Evolutionary conservation across 495 filamentous ascomycete species (phyloP), one percentile per base, ranked within the genome.

Genomic region (Hapsidospora chrysogenum): DNA sequence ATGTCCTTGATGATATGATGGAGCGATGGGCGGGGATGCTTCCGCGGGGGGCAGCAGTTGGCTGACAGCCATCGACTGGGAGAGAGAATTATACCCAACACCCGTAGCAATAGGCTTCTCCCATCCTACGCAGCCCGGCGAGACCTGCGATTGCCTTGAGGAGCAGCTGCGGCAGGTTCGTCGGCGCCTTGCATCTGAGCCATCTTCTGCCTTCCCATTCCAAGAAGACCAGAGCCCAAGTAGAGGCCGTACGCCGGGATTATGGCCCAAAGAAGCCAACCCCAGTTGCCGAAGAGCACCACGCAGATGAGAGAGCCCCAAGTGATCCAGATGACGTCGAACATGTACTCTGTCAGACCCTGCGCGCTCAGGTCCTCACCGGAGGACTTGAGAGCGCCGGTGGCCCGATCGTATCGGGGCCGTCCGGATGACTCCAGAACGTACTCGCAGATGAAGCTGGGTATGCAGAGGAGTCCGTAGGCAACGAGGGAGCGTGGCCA

Each of bases 261-360:
- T 13, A 76, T 66, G 20, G 57, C 48, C 68, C 72, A 85, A 17
- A 84, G 43, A 54, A 80, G 72, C 83, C 83, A 89, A 9, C 68
- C 78, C 53, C 73, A 69, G 49, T 87, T 76, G 17, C 81, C 80
- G 31, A 84, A 69, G 3, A 85, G 30, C 9, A 71, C 73, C 2
- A 70, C 80, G 5, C 72, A 54, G 6, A 68, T 54, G 19, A 83
- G 61, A 17, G 71, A 76, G 14, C 64, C 72, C 76, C 80, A 85
- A 1, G 82, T 86, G 58, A 89, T 85, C 65, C 93, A 96, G 22
- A 95, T 61, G 17, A 94, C 67, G 60, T 97, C 89, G 68, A 87
- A 96, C 78, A 95, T 81, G 58, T 86, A 97, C 56, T 97, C 89
- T 6, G 85, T 96, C 54, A 97, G 59, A 0, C 89, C 89, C 17